Base-by-base conservation (phyloP, 768 basidiomycete species). In the Clitopilus passeckerianus region DNA sequence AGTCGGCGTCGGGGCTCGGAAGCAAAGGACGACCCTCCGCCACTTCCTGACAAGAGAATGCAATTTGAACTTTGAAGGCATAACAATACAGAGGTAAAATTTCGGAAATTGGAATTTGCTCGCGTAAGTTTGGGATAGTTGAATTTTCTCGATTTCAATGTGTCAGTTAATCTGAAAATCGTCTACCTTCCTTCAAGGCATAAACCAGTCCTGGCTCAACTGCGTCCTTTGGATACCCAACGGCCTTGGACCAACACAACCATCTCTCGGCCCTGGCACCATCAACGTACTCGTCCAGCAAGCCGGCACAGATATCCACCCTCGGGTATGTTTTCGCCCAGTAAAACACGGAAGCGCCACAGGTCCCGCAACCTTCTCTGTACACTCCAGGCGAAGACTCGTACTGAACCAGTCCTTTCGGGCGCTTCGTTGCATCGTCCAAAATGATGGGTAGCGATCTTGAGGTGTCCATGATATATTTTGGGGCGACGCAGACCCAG, bases 401-500 rank as follows among this genome's bases (percentile, higher is more conserved):
- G 41, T 72, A 74, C 59, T 69, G 68, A 57, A 65, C 69, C 52
- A 74, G 58, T 2, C 67, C 68, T 22, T 46, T 59, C 0, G 61
- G 70, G 22, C 65, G 56, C 6, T 4, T 53, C 33, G 46, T 22
- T 37, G 59, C 55, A 24, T 61, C 54, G 1, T 60, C 61, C 14
- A 71, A 53, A 10, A 44, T 58, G 20, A 72, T 34, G 0, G 67
- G 62, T 6, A 57, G 54, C 6, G 27, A 54, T 1, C 64, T 60
- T 20, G 56, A 43, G 5, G 57, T 20, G n/a, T 62, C 60, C 12
- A 69, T 55, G 7, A 74, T 64, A 55, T 74, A 71, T 10, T 16
- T 65, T 18, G 61, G 59, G 6, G 69, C 67, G 0, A 72, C 56
- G 60, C 68, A 71, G 20, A 63, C 67, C 72, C 72, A 73, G 1